Conservation (phyloP, 176 grass and related monocot genomes). For the Carex myosuroides region DNA sequence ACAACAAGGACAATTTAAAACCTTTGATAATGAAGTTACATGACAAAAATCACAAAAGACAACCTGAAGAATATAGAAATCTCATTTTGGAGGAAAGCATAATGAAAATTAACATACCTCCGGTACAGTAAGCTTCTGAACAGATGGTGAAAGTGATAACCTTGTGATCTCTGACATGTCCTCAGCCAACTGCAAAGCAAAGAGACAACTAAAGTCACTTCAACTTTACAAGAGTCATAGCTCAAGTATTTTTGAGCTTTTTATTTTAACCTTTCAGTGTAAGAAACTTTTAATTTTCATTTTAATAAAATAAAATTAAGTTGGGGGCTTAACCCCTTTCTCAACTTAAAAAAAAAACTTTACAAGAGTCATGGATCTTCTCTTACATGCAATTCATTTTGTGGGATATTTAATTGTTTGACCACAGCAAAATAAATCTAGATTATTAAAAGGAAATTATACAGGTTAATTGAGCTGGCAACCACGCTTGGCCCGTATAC, state of each 20-base stretch:
- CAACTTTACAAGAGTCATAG: not conserved
- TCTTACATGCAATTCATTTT: not conserved
- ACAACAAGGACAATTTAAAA: not conserved
- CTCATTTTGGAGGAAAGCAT: not conserved
- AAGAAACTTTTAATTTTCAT: too few relatives aligned
- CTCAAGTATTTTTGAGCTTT: too few relatives aligned
- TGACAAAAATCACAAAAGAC: not conserved
- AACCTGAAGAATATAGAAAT: not conserved
- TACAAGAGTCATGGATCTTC: not conserved
- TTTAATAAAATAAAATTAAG: too few relatives aligned
- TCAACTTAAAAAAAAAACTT: too few relatives aligned
- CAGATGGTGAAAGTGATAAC: constrained; percentile 45
- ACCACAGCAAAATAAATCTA: not conserved
- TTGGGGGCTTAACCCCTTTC: too few relatives aligned
- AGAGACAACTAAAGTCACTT: not conserved
- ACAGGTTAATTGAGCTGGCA: not conserved
- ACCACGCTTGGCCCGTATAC: not conserved
- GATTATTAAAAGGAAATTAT: not conserved
- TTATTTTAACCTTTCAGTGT: too few relatives aligned
- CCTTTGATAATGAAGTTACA: not conserved
- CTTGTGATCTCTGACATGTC: constrained; percentile 37
- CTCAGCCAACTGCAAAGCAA: constrained; percentile 38
- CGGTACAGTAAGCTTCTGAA: constrained; percentile 48
- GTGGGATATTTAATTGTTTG: not conserved
- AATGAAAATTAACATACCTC: constrained; percentile 47